Percentiles rank a stretch among this genome's conserved stretches.
These are phyloP conservation scores for Oryza glaberrima DNA, from an alignment of 176 grass and related monocot genomes.

Conservation along the genomic window DNA sequence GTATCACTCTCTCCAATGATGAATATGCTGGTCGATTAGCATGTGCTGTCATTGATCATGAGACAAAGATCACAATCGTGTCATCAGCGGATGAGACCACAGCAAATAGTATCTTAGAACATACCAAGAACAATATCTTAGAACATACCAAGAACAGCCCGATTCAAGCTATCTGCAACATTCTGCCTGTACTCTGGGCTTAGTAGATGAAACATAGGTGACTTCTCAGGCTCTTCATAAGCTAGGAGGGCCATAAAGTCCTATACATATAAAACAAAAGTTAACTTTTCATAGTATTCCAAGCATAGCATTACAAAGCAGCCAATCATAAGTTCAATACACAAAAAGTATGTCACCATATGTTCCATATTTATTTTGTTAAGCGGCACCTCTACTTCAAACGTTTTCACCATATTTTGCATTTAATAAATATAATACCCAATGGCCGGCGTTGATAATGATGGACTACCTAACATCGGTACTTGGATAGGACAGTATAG, in stretches of 20 bases:
- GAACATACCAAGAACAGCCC: constrained; percentile 82
- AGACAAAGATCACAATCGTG: constrained; percentile 33
- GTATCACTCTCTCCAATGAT: constrained; percentile 89
- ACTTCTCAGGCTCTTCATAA: constrained; percentile 94
- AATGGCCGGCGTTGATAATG: too few species aligned
- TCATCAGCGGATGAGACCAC: neutral
- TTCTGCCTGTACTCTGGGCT: constrained; percentile 86
- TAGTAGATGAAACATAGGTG: constrained; percentile 96
- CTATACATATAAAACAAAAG: constrained; percentile 51
- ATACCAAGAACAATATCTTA: constrained; percentile 61
- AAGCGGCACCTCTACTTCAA: neutral
- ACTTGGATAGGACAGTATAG: neutral
- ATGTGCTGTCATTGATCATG: constrained; percentile 59
- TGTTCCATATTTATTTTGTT: neutral
- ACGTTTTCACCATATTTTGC: neutral
- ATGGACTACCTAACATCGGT: neutral
- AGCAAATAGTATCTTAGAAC: neutral
- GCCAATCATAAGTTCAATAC: neutral
- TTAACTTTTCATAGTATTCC: constrained; percentile 14
- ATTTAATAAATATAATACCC: neutral
- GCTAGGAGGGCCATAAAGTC: constrained; percentile 90
- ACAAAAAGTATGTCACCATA: neutral
- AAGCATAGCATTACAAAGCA: constrained; percentile 20
- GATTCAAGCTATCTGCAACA: constrained; percentile 88
- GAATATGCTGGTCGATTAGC: constrained; percentile 88